Evolutionary conservation across 1,139 yeast species (phyloP).

Genomic region (Debaryomyces fabryi): DNA sequence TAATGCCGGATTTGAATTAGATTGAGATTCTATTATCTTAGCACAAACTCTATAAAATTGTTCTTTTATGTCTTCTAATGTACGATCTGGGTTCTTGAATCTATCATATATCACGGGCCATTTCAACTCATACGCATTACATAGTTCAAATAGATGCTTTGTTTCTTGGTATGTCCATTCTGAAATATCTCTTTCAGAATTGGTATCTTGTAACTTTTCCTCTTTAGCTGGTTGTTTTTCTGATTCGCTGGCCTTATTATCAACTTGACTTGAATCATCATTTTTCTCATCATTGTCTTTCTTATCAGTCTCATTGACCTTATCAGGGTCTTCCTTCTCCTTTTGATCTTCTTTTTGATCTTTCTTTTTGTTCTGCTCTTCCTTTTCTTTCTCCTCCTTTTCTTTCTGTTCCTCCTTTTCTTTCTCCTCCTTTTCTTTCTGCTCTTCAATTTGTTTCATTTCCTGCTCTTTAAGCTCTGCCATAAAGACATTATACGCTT

Average conservation of each 20-base stretch:
- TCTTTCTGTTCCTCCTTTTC: slow-evolving; percentile 24
- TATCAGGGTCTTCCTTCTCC: slow-evolving; percentile 11
- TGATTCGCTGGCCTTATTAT: slow-evolving; percentile 4
- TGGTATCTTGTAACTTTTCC: background rate
- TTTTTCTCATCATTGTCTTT: slow-evolving; percentile 1
- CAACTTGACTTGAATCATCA: slow-evolving; percentile 4
- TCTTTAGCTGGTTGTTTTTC: slow-evolving; percentile 10
- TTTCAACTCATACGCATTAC: slow-evolving; percentile 74
- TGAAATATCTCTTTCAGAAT: background rate
- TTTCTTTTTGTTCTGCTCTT: slow-evolving; percentile 11
- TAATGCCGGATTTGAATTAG: slow-evolving; percentile 48
- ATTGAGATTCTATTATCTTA: slow-evolving; percentile 49
- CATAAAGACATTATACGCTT: slow-evolving; percentile 59
- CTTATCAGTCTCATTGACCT: background rate
- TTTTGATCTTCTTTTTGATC: slow-evolving; percentile 11
- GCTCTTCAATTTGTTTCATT: slow-evolving; percentile 18
- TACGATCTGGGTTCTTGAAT: slow-evolving; percentile 48
- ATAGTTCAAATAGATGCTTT: slow-evolving; percentile 68
- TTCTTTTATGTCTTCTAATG: slow-evolving; percentile 79
- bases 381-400: slow-evolving; percentile 13
- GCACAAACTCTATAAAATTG: slow-evolving; percentile 62
- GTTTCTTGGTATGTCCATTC: slow-evolving; percentile 83
- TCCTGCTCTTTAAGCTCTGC: slow-evolving; percentile 39
- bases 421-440: slow-evolving; percentile 15
- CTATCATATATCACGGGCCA: slow-evolving; percentile 88